phyloP scores from a whole-genome alignment of 2,329 filamentous ascomycete species.

The Aspergillus nomiae region DNA sequence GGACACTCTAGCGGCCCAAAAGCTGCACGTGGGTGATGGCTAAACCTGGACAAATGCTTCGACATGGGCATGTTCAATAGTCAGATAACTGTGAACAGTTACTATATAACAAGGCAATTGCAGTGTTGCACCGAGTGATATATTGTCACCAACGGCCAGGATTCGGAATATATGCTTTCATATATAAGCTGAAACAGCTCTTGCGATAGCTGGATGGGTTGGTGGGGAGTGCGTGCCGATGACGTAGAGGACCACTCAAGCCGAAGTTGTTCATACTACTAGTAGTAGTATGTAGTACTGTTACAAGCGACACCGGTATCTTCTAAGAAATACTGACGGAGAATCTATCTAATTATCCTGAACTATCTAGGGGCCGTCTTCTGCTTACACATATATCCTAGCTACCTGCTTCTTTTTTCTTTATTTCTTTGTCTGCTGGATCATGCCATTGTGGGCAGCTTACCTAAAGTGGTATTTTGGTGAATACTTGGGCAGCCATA shows the following conservation, averaged over 20 bases:
- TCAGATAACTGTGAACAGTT: neutral
- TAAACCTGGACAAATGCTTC: constrained; percentile 26
- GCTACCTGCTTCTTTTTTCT: too few relatives aligned
- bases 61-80: constrained; percentile 14
- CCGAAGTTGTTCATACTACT: neutral
- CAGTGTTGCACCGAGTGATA: neutral
- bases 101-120: neutral
- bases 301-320: too few relatives aligned
- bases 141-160: too few relatives aligned
- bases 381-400: too few relatives aligned
- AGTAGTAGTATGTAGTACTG: too few relatives aligned
- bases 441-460: too few relatives aligned
- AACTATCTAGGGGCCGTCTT: too few relatives aligned
- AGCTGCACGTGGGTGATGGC: constrained; percentile 33
- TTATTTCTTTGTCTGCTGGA: too few relatives aligned
- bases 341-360: too few relatives aligned
- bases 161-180: neutral
- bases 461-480: too few relatives aligned
- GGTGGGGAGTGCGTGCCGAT: neutral
- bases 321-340: too few relatives aligned
- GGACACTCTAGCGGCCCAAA: constrained; percentile 34
- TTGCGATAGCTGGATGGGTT: neutral
- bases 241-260: neutral
- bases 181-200: neutral
- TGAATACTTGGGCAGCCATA: too few relatives aligned